Evolutionary conservation across 176 grass and related monocot species (phyloP).

Genomic region (Neostapfia colusana): DNA sequence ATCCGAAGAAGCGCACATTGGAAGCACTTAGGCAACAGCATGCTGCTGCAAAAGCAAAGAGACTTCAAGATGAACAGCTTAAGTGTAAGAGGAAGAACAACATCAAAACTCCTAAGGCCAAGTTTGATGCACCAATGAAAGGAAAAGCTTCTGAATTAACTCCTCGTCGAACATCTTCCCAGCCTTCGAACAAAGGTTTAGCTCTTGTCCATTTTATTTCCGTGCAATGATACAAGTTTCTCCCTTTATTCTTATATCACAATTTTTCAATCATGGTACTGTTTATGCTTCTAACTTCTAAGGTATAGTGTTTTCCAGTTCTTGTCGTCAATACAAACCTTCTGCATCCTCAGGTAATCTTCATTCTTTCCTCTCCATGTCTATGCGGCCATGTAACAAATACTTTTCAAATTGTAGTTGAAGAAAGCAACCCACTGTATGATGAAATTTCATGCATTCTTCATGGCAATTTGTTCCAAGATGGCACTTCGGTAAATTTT

Average conservation of each 20-base stretch:
- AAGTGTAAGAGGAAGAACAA: conserved; percentile 31
- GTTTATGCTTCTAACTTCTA: neutral
- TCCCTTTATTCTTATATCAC: neutral
- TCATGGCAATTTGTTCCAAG: conserved; percentile 46
- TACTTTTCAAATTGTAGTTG: conserved; percentile 29
- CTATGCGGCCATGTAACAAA: neutral
- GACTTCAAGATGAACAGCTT: conserved; percentile 41
- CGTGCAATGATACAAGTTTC: neutral
- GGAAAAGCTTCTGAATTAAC: conserved; percentile 1
- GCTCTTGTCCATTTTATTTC: neutral
- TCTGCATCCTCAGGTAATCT: neutral
- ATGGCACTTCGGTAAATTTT: conserved; percentile 16
- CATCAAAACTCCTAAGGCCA: conserved; percentile 1
- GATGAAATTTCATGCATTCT: conserved; percentile 40
- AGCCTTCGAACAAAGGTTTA: conserved; percentile 31
- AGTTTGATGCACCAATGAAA: conserved; percentile 30
- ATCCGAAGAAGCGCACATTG: conserved; percentile 58
- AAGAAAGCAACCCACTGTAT: conserved; percentile 52
- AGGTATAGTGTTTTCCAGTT: conserved; percentile 12
- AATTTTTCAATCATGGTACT: conserved; percentile 1
- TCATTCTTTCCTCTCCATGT: neutral
- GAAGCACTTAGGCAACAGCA: conserved; percentile 51
- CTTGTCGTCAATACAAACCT: conserved; percentile 23
- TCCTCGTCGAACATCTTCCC: conserved; percentile 9
- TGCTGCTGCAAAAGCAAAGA: conserved; percentile 58